Evolutionary conservation across 495 filamentous ascomycete species (phyloP), one percentile per base, ranked within the genome.

Genomic region (Corynascus novoguineensis): DNA sequence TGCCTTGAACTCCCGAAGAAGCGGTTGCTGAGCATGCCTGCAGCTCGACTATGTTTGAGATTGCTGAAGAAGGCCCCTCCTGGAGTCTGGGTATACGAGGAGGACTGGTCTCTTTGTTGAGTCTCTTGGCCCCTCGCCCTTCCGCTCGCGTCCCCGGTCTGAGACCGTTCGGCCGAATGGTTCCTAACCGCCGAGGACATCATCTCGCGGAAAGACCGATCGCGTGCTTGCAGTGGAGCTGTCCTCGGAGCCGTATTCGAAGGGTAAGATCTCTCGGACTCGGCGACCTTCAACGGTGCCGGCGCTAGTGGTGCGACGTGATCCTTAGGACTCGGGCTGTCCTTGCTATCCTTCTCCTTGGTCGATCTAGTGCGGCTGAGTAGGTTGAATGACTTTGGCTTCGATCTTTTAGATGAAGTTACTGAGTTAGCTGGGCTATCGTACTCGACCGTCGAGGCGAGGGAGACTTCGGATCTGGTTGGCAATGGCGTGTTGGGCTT

Each of bases 1-100:
- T 84, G 87, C 50, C 88, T 78, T 19, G 78, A 79, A 37, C 87
- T 79, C 64, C 91, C 89, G 25, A 95, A 87, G 55, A 92, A 78
- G 0, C 84, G 83, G 60, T 90, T 92, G 41, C 86, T 83, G 29
- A 90, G 81, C 64, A 89, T 87, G 42, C 85, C 86, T 8, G 87
- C 87, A 31, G 89, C 88, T 63, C 85, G 86, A 37, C 78, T 84
- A 22, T 85, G 82, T 68, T 87, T 90, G 19, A 92, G 70, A 38
- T 86, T 88, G 56, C 78, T 85, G 62, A 92, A 81, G 34, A 92
- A 83, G 3, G 78, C 76, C 46, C 82, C 82, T 22, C 84, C 83
- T 45, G 81, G 78, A 31, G 78, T 83, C 32, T 90, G 86, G 48
- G 83, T 82, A 58, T 84, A 76, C 0, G 84, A 83, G 17, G 80